Base-by-base conservation (phyloP, 73 alveolate genomes). In the Stentor coeruleus region DNA sequence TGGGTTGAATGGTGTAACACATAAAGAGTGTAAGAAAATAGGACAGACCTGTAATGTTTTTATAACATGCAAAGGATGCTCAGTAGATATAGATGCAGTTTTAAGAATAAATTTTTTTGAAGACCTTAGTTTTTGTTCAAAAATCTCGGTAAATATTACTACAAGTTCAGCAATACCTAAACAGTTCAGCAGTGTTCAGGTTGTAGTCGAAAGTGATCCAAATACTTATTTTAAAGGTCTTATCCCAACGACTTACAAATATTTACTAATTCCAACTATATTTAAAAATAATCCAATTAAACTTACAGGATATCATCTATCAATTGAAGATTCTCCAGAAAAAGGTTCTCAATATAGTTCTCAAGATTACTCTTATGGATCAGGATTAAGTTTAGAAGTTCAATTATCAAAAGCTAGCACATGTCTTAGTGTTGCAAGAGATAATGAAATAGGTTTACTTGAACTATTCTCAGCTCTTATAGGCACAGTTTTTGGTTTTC, bases 401-500 rank as follows among this genome's bases (percentile, higher is more conserved):
- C 6, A 49, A 11, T 20, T 49, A 11, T 20, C 6, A 20, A 20
- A 11, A 20, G 28, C 20, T 49, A 49, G 20, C 66, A 49, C 66
- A 6, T 49, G 66, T 49, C 66, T 49, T 49, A 6, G 20, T 20
- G 20, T 49, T 20, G 20, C 28, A 6, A 6, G 66, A 6, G 66
- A 49, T 20, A 20, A 49, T 20, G 20, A 49, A 49, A 49, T 20
- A 49, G 20, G 66, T 49, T 20, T 11, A 49, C 28, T 49, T 49
- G 66, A 49, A 20, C 20, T 49, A 20, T 49, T 49, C 20, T 49
- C 66, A 11, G 66, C 66, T 49, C 20, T 49, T 6, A 49, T 49
- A 6, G 66, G 66, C 6, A 49, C 66, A 20, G 79, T 66, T 66
- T 66, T 66, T 33, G 79, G 79, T 1, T 28, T 66, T 66, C 11